Evolutionary conservation across 352 stramenopile genomes (phyloP).

Genomic region (Globisporangium spiculum): DNA sequence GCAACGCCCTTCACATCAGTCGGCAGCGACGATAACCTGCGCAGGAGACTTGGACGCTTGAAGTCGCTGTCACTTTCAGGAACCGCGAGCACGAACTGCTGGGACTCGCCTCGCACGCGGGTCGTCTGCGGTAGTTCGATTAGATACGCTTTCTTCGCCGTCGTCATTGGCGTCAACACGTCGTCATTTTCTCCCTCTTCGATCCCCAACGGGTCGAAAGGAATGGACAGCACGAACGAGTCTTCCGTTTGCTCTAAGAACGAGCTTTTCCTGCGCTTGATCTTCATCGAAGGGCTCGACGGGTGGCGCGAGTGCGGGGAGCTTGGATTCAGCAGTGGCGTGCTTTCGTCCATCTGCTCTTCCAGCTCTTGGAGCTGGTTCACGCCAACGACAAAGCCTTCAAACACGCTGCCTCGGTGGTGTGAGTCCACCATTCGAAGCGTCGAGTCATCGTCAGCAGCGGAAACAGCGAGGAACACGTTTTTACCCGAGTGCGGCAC

Average conservation of each 20-base stretch:
- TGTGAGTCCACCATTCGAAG: conserved; percentile 64
- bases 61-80: conserved; percentile 53
- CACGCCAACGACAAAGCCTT: conserved; percentile 82
- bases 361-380: conserved; percentile 63
- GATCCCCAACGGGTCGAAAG: conserved; percentile 47
- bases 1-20: conserved; percentile 71
- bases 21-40: conserved; percentile 56
- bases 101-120: conserved; percentile 28
- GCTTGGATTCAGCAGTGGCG: conserved; percentile 45
- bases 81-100: conserved; percentile 79
- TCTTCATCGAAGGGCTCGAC: conserved; percentile 34
- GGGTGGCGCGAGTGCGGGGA: conserved; percentile 22
- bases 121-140: conserved; percentile 64
- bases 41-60: conserved; percentile 53
- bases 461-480: conserved; percentile 75
- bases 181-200: conserved; percentile 18
- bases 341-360: conserved; percentile 42
- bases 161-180: conserved; percentile 31
- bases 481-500: conserved; percentile 47
- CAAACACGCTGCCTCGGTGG: conserved; percentile 55
- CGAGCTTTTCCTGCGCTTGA: conserved; percentile 64
- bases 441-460: conserved; percentile 71
- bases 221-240: conserved; percentile 80
- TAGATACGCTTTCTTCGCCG: conserved; percentile 65
- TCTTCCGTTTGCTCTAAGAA: conserved; percentile 71